Evolutionary conservation across 805 yeast genomes (phyloP), one percentile per base, ranked within the genome.

Genomic region (Barnettozyma californica): DNA sequence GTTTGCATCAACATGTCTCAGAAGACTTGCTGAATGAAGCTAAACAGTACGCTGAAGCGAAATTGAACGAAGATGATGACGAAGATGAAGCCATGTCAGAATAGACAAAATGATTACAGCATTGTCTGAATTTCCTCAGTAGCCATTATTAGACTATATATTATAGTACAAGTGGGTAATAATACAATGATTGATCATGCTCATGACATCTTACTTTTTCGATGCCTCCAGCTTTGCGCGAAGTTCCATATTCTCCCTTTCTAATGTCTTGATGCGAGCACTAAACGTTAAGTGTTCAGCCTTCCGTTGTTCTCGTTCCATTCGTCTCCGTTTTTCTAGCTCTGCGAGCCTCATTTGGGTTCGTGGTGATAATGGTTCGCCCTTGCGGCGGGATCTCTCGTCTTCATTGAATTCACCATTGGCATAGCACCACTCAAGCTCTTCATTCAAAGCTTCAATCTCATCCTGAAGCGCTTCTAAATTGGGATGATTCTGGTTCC

Each of bases 11-110:
- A 64, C 77, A 80, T 56, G 87, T 94, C 39, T 95, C 96, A 21
- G 82, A 78, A 39, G 92, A 81, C 16, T 67, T 92, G 54, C 73
- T 90, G 47, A 80, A 80, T 44, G 96, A 87, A 67, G 99, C 98
- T 16, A 80, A 81, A 59, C 79, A 81, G 61, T 80, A 74, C 54
- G 98, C 98, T 5, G 84, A 86, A 67, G 86, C 82, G 47, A 95
- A 87, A 51, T 84, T 83, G 14, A 87, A 83, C 11, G 94, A 81
- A n/a, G 90, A 80, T 4, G 84, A 80, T 21, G 85, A 79, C 34
- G 83, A 74, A 49, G 82, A 74, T 52, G 77, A 70, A 43, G 68
- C 55, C 42, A 70, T 71, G 74, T 56, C 62, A 16, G 63, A 59
- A n/a, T 59, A 47, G 49, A 39, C 26, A 14, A 7, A 19, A 19